Percentiles rank a stretch among this genome's conserved stretches.
Evolutionary conservation across 2,329 filamentous ascomycete species (phyloP).

Genomic region (Mycosphaerella sp.): DNA sequence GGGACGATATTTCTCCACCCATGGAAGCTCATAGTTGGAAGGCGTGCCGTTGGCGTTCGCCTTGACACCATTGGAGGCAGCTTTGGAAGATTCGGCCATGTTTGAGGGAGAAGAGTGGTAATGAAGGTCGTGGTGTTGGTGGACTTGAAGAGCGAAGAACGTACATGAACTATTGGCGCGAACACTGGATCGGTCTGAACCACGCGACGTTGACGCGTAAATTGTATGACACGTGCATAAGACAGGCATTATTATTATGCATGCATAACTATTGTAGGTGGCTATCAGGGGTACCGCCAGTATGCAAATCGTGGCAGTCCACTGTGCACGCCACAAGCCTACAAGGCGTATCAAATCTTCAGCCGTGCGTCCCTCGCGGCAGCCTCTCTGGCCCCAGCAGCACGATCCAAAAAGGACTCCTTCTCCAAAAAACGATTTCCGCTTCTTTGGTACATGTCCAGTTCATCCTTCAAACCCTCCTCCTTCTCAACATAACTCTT

Average conservation of each 20-base stretch:
- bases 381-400: constrained; percentile 51
- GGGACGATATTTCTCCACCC: constrained; percentile 98
- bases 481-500: constrained; percentile 56
- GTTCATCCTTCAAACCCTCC: constrained; percentile 54
- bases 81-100: constrained; percentile 44
- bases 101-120: background rate
- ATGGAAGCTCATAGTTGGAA: constrained; percentile 68
- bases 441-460: constrained; percentile 55
- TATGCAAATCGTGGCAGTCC: background rate
- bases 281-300: no score
- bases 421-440: constrained; percentile 56
- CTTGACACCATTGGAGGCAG: constrained; percentile 40
- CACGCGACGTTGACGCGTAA: background rate
- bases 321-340: background rate
- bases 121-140: background rate
- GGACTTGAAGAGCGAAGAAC: background rate
- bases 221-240: no score
- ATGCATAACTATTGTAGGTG: no score
- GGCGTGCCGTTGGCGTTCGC: constrained; percentile 36
- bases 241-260: no score
- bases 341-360: constrained; percentile 27
- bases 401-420: constrained; percentile 56
- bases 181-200: background rate
- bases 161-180: no score
- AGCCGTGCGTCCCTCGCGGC: constrained; percentile 49